Percentiles rank a stretch among this genome's conserved stretches.
Conservation (phyloP, 192 early-diverging fungal genomes). For the Spinellus fusiger region DNA sequence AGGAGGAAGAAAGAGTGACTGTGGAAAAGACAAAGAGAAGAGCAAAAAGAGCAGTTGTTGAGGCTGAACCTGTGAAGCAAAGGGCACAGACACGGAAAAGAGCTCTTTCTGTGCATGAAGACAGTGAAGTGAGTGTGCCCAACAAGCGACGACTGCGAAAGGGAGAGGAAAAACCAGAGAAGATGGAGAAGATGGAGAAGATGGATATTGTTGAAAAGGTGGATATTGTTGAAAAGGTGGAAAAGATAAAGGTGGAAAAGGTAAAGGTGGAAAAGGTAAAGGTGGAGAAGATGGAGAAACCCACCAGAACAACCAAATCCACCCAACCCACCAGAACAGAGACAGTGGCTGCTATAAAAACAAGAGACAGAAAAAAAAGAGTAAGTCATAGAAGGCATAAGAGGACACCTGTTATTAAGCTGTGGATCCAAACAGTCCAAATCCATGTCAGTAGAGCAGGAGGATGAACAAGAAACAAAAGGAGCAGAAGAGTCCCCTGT, state of each 20-base stretch:
- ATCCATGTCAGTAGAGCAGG: slow-evolving; percentile 15
- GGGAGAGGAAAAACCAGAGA: slow-evolving; percentile 9
- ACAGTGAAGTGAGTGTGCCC: not conserved
- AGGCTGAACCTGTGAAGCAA: not conserved
- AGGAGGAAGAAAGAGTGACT: slow-evolving; percentile 10
- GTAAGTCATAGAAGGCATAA: not conserved
- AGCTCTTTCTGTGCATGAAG: not conserved
- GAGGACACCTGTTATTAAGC: not conserved
- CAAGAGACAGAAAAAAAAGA: slow-evolving; percentile 2
- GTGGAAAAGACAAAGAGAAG: not conserved
- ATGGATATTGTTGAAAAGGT: slow-evolving; percentile 4
- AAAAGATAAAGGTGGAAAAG: slow-evolving; percentile 2
- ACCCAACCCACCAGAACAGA: not conserved
- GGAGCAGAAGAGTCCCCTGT: not conserved
- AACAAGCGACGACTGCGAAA: not conserved
- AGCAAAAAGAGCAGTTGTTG: slow-evolving; percentile 3
- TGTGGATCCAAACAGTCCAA: slow-evolving; percentile 8
- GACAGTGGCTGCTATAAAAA: not conserved
- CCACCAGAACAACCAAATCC: not conserved
- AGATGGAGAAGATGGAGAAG: slow-evolving; percentile 1
- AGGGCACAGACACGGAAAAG: not conserved
- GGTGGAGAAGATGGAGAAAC: not conserved
- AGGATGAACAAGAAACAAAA: not conserved
- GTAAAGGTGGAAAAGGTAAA: slow-evolving; percentile 9
- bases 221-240: not conserved